phyloP scores from a whole-genome alignment of 768 basidiomycete genomes.

The Kondoa malvinella region DNA sequence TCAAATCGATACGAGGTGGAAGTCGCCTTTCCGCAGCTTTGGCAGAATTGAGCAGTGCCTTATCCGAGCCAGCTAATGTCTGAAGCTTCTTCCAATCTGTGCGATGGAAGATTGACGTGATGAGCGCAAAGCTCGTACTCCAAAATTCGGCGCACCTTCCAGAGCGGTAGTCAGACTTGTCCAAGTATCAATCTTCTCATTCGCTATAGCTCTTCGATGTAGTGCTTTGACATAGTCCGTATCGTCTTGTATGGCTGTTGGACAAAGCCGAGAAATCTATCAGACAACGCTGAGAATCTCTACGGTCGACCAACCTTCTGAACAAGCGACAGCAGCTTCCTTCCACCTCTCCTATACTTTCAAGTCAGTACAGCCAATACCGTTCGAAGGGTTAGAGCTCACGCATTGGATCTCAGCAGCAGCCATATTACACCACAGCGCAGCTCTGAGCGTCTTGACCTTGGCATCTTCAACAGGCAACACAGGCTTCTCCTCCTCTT shows the following conservation, averaged over 20 bases:
- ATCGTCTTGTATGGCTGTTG: constrained; percentile 67
- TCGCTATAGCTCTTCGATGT: constrained; percentile 70
- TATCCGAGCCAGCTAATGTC: constrained; percentile 43
- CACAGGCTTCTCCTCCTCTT: constrained; percentile 9
- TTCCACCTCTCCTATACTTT: constrained; percentile 32
- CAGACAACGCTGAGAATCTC: not conserved
- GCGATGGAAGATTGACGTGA: not conserved
- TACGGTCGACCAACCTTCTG: constrained; percentile 42
- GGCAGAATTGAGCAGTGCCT: constrained; percentile 40
- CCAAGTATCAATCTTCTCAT: constrained; percentile 67
- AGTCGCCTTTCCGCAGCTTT: constrained; percentile 41
- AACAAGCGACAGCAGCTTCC: constrained; percentile 61
- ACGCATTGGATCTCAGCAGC: constrained; percentile 24
- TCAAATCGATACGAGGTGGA: constrained; percentile 52
- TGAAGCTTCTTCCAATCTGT: constrained; percentile 66
- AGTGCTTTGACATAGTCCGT: constrained; percentile 71
- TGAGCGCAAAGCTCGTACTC: not conserved
- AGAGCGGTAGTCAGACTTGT: constrained; percentile 60
- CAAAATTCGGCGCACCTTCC: constrained; percentile 46
- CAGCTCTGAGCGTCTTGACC: constrained; percentile 16
- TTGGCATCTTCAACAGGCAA: constrained; percentile 11
- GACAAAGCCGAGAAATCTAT: constrained; percentile 10
- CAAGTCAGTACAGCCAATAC: not conserved
- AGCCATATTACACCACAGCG: constrained; percentile 22
- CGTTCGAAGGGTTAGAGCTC: not conserved